Base-by-base conservation (phyloP, 2,329 filamentous ascomycete genomes). In the Tolypocladium sp. region DNA sequence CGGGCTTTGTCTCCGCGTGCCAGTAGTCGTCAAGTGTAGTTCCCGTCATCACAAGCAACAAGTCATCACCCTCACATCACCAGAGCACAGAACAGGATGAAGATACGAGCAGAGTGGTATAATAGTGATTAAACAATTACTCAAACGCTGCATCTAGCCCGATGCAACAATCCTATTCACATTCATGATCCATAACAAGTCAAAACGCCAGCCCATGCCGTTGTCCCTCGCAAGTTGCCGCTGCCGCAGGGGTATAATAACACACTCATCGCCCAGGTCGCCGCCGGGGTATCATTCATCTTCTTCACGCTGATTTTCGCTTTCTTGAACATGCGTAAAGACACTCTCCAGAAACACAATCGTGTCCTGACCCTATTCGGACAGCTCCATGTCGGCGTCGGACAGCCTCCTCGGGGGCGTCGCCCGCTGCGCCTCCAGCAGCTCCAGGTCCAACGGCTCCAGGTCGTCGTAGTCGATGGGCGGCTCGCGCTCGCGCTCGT, bases 381-480 rank as follows among this genome's bases (percentile, higher is more conserved):
- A n/a, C 5, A n/a, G 30, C 30, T 35, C 27, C 4, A 7, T 2
- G 3, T 17, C 17, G 4, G 49, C 8, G 7, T 53, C 49, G 12
- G 49, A 53, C 49, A 53, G 49, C 30, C 49, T 22, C 20, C 30
- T 52, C 64, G 66, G 27, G 63, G 63, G 7, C 49, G 49, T 54
- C 25, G 60, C 55, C 25, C 65, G 55, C 42, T 57, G 61, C 13
- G 71, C 70, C 54, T 71, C 67, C 56, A 72, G 62, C 25, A 62
- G 64, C 65, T 71, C 70, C 41, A 80, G 70, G 40, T 71, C 65
- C 35, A 42, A 4, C 40, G 40, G 20, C 65, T 71, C 69, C 37
- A 80, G 70, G 42, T 71, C 64, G 33, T 78, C 76, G 27, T 78
- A 77, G 59, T 73, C 70, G 46, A 73, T 63, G 2, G 71, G 72